Evolutionary conservation across 169 alveolate genomes (phyloP), one percentile per base, ranked within the genome.

Genomic region (Toxoplasma gondii): DNA sequence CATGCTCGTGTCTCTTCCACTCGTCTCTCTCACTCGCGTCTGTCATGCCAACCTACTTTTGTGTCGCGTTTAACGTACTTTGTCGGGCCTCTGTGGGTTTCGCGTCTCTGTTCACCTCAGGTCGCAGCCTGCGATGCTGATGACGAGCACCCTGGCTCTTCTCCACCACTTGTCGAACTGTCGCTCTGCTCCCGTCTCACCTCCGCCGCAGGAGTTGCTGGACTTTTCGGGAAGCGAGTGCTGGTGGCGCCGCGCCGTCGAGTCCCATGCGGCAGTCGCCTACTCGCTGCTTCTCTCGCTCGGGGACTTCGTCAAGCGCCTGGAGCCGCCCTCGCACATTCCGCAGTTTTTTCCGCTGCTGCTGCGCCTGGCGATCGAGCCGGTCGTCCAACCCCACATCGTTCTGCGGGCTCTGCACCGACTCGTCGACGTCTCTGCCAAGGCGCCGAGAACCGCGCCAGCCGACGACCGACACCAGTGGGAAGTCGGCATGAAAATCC

Each of bases 261-360:
- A 16, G 4, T 10, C 90, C 41, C 90, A 82, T 64, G 38, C 90
- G 38, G 90, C 64, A 1, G 90, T 36, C 41, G 90, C 90, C 22
- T 43, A 43, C 64, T 9, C 67, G n/a, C 41, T 82, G 90, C 67
- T 82, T 41, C 67, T 82, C 54, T 82, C 90, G 1, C 67, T 82
- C 4, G 90, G 90, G 67, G 90, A 82, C 39, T 43, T 82, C 38
- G 90, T 82, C 39, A 82, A 82, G 90, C 1, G 67, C 22, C 90
- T 82, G 38, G 90, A 82, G 67, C 90, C 90, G 90, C 90, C 90
- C 4, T 82, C 90, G n/a, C 90, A 43, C 67, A 82, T 82, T 43
- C 64, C 90, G 10, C 67, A 41, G 69, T 82, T 82, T 36, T 82
- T 82, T 24, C 90, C 67, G 90, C 90, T 82, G 53, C 67, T 82